Base-by-base conservation (phyloP, 495 filamentous ascomycete genomes). In the Tricharina praecox region DNA sequence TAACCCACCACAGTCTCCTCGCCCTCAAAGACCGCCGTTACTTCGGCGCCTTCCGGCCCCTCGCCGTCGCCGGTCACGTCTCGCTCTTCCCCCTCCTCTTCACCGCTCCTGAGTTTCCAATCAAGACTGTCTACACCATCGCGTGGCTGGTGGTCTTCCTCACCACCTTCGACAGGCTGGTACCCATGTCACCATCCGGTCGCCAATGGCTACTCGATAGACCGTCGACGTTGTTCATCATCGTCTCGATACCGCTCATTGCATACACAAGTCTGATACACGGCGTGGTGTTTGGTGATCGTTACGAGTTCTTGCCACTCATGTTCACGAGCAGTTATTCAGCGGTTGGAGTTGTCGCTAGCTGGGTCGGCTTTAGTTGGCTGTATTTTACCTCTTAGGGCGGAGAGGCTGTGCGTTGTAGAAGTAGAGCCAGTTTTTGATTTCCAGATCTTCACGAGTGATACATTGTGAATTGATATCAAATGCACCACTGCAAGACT, bases 261-360 rank as follows among this genome's bases (percentile, higher is more conserved):
- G 61, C 78, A 23, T 97, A 97, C 60, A 86, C 82, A 64, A 90
- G 84, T 4, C 61, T 95, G 52, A 47, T 85, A 4, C 90, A 97
- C 62, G 72, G 76, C 35, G 62, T 92, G 15, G 67, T 87, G 33
- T 95, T 93, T 63, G 86, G 88, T 0, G 71, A 78, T 52, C 73
- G 71, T 51, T 83, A 81, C 52, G 82, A 94, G 65, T 97, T 96
- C 62, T 63, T 96, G 23, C 90, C 90, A 13, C 64, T 96, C 51
- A 95, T 97, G 90, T 92, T 96, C 59, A 94, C 77, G 59, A 95
- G 88, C 65, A 81, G 82, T 36, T 97, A 97, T 66, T 88, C 81
- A 13, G 90, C 90, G 16, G 64, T 96, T 33, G 90, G 90, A n/a
- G 85, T 97, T 1, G 76, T 95, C 10, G 90, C 84, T 3, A 97